These are phyloP conservation scores for Neonothopanus nambi DNA, from an alignment of 1,284 basidiomycete genomes.

Conservation along the genomic window DNA sequence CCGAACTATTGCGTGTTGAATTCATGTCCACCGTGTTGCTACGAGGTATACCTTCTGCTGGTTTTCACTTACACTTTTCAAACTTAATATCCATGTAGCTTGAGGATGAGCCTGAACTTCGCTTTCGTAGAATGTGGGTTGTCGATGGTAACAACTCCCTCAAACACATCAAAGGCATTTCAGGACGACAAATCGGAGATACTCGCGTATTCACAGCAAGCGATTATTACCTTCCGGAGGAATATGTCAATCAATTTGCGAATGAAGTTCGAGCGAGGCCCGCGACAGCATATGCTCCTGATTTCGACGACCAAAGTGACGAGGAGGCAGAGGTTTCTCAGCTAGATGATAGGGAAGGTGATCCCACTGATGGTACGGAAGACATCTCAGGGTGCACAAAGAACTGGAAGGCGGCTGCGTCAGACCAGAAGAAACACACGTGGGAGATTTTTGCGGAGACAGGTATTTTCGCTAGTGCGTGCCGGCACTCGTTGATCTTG, in stretches of 20 bases:
- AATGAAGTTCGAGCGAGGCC: slow-evolving; percentile 5
- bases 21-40: not conserved
- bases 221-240: not conserved
- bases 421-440: slow-evolving; percentile 15
- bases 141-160: no score
- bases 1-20: not conserved
- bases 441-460: not conserved
- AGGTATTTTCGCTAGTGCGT: not conserved
- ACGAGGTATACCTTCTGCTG: not conserved
- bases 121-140: not conserved
- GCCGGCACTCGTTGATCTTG: no score
- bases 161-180: not conserved
- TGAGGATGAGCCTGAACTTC: not conserved
- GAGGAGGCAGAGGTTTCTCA: not conserved
- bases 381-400: not conserved
- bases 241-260: not conserved
- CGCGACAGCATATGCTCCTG: not conserved
- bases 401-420: not conserved
- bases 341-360: not conserved
- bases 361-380: not conserved
- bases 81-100: not conserved
- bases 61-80: not conserved
- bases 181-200: not conserved
- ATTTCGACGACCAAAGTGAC: not conserved
- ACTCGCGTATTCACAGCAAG: not conserved